Conservation (phyloP, 768 basidiomycete genomes). For the Termitomyces sp. region DNA sequence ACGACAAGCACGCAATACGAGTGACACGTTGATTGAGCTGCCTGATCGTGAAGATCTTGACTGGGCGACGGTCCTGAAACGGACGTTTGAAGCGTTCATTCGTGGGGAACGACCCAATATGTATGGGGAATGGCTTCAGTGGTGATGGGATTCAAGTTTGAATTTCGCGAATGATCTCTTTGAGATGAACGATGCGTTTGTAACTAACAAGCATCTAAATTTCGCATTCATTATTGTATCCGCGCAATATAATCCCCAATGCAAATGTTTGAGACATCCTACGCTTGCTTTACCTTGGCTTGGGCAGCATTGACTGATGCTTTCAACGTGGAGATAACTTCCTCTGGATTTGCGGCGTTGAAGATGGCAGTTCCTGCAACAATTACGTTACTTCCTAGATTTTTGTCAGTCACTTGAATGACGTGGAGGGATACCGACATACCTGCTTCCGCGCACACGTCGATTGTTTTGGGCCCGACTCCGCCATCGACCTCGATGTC, state of each 20-base stretch:
- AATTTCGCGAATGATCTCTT: not conserved
- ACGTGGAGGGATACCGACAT: slow-evolving; percentile 8
- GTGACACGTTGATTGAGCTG: slow-evolving; percentile 30
- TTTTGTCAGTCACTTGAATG: not conserved
- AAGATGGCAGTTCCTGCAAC: slow-evolving; percentile 98
- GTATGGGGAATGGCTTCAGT: slow-evolving; percentile 81
- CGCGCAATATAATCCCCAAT: not conserved
- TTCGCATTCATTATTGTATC: not conserved
- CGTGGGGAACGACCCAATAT: slow-evolving; percentile 91
- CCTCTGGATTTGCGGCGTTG: slow-evolving; percentile 67
- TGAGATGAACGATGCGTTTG: no score
- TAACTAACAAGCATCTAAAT: slow-evolving; percentile 3
- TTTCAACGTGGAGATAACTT: slow-evolving; percentile 73
- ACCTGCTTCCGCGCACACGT: slow-evolving; percentile 87
- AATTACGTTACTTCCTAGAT: slow-evolving; percentile 90
- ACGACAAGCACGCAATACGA: slow-evolving; percentile 47
- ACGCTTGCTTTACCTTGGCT: slow-evolving; percentile 29
- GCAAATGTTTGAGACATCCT: not conserved
- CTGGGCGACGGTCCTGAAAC: slow-evolving; percentile 93
- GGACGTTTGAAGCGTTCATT: slow-evolving; percentile 91
- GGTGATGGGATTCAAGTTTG: slow-evolving; percentile 25
- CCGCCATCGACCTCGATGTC: slow-evolving; percentile 99
- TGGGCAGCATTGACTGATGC: slow-evolving; percentile 65
- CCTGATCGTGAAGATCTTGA: slow-evolving; percentile 77
- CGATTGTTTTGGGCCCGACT: slow-evolving; percentile 88